phyloP scores from a whole-genome alignment of 805 yeast species.

The Wickerhamiella dianesei region DNA sequence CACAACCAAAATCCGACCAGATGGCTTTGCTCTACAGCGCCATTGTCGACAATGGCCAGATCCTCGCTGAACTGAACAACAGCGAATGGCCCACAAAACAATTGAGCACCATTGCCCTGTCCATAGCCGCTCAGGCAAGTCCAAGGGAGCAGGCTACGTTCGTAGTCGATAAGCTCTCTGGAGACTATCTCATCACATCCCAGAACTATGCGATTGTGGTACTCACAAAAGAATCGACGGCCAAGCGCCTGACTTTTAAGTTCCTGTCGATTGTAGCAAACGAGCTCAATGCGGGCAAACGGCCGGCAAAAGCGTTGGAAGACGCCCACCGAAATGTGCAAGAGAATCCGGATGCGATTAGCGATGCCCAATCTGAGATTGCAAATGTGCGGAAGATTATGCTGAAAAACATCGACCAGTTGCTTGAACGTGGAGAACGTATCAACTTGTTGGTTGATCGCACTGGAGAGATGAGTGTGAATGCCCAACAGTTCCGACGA shows the following conservation, averaged over 20 bases:
- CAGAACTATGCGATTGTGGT: conserved; percentile 8
- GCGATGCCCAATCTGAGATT: conserved; percentile 33
- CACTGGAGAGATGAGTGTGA: conserved; percentile 56
- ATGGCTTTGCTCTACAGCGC: background rate
- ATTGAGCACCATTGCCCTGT: conserved; percentile 8
- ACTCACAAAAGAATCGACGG: conserved; percentile 11
- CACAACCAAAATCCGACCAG: background rate
- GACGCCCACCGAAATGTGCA: conserved; percentile 3
- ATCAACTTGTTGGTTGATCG: conserved; percentile 61
- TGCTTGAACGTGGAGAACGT: conserved; percentile 67
- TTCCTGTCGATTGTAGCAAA: conserved; percentile 17
- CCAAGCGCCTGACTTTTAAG: conserved; percentile 19
- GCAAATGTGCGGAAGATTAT: conserved; percentile 52
- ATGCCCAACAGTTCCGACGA: conserved; percentile 56
- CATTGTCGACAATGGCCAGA: background rate
- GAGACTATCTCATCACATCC: conserved; percentile 10
- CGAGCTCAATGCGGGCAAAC: conserved; percentile 12
- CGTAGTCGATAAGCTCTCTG: conserved; percentile 9
- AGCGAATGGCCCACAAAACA: background rate
- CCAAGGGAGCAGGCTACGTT: conserved; percentile 14
- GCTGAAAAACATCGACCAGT: conserved; percentile 59
- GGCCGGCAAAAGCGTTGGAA: conserved; percentile 13
- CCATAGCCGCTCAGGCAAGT: conserved; percentile 16
- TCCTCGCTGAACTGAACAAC: background rate
- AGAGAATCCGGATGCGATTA: conserved; percentile 18